Conservation (phyloP, 202 grass and related monocot genomes). For the Setaria viridis region DNA sequence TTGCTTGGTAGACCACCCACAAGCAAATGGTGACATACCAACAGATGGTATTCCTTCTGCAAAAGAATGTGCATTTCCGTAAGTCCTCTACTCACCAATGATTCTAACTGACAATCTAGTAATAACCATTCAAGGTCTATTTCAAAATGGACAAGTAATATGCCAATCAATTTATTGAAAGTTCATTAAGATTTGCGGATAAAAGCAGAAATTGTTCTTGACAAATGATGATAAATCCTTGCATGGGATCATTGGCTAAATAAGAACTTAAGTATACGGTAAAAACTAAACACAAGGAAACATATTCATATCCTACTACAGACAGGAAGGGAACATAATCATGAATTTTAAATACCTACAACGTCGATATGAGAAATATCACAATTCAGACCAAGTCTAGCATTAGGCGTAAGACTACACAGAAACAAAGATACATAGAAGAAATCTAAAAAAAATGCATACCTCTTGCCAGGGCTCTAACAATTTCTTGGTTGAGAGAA, state of each 20-base stretch:
- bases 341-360: slow-evolving; percentile 22
- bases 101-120: slow-evolving; percentile 14
- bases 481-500: slow-evolving; percentile 97
- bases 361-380: not conserved
- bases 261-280: slow-evolving; percentile 8
- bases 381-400: not conserved
- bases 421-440: slow-evolving; percentile 23
- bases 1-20: slow-evolving; percentile 86
- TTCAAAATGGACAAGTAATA: slow-evolving; percentile 24
- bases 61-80: slow-evolving; percentile 45
- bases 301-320: slow-evolving; percentile 5
- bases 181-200: slow-evolving; percentile 18
- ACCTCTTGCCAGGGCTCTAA: slow-evolving; percentile 94
- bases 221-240: slow-evolving; percentile 31
- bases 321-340: slow-evolving; percentile 25
- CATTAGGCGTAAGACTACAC: slow-evolving; percentile 1
- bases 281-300: slow-evolving; percentile 29
- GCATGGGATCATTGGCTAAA: not conserved
- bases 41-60: slow-evolving; percentile 97
- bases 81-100: slow-evolving; percentile 8
- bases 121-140: slow-evolving; percentile 33
- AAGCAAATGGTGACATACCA: slow-evolving; percentile 95
- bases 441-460: slow-evolving; percentile 5
- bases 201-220: not conserved
- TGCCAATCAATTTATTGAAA: not conserved